These are phyloP conservation scores for Phaeosphaeria sp. DNA, from an alignment of 2,329 filamentous ascomycete species.

Conservation along the genomic window DNA sequence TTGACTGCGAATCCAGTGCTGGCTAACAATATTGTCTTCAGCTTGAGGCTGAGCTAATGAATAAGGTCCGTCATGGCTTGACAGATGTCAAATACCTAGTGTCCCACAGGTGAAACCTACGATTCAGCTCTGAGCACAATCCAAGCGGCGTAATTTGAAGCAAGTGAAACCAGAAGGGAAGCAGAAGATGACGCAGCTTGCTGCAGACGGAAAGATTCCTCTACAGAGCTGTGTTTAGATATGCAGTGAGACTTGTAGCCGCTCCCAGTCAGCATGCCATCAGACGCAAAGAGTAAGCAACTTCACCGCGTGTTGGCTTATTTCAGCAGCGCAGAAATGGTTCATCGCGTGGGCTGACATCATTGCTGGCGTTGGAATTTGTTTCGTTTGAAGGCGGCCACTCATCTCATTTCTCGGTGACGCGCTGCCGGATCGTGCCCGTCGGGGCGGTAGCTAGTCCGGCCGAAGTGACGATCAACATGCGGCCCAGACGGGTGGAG, in stretches of 20 bases:
- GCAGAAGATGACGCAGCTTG: background rate
- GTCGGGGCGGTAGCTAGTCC: background rate
- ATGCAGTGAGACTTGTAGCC: background rate
- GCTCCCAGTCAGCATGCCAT: background rate
- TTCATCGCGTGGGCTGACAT: background rate
- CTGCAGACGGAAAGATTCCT: background rate
- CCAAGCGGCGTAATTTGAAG: background rate
- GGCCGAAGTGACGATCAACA: background rate
- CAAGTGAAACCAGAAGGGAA: background rate
- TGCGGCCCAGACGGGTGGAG: background rate
- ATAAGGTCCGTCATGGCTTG: background rate
- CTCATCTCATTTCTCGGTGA: background rate
- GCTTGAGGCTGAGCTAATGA: background rate
- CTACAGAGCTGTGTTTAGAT: background rate
- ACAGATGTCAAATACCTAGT: background rate
- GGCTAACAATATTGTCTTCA: background rate
- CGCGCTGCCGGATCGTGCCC: background rate
- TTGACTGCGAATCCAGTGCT: background rate
- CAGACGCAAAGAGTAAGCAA: background rate
- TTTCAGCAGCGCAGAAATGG: background rate
- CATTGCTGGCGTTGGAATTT: conserved; percentile 4
- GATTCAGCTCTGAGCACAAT: background rate
- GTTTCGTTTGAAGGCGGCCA: background rate
- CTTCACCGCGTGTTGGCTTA: background rate
- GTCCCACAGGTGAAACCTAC: background rate